Evolutionary conservation across 2,329 filamentous ascomycete genomes (phyloP).

Genomic region (Pezicula carpinea): DNA sequence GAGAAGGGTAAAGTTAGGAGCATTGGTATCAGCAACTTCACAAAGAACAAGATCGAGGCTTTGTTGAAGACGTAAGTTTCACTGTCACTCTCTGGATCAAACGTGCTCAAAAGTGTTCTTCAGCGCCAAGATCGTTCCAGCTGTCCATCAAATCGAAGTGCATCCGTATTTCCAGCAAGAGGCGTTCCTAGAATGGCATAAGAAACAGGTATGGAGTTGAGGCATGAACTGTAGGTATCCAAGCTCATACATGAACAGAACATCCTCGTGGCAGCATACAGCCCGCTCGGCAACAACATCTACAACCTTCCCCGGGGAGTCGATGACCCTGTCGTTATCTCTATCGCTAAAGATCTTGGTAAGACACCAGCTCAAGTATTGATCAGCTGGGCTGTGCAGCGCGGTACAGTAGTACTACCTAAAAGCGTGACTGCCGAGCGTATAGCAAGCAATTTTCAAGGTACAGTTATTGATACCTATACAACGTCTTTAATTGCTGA

Average conservation of each 20-base stretch:
- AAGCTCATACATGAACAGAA: slow-evolving; percentile 50
- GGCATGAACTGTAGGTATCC: slow-evolving; percentile 64
- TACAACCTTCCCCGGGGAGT: slow-evolving; percentile 39
- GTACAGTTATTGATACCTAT: slow-evolving; percentile 1
- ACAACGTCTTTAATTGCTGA: slow-evolving; percentile 14
- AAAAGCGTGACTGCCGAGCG: slow-evolving; percentile 47
- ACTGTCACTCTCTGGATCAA: slow-evolving; percentile 29
- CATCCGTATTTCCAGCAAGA: slow-evolving; percentile 60
- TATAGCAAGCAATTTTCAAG: slow-evolving; percentile 38
- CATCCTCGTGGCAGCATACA: slow-evolving; percentile 60
- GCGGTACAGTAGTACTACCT: slow-evolving; percentile 46
- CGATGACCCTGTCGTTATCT: slow-evolving; percentile 43
- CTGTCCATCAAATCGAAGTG: slow-evolving; percentile 54
- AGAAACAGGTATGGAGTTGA: slow-evolving; percentile 58
- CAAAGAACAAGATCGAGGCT: slow-evolving; percentile 33
- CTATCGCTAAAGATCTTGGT: slow-evolving; percentile 45
- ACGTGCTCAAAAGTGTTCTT: slow-evolving; percentile 51
- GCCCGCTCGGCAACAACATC: slow-evolving; percentile 54
- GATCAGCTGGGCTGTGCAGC: slow-evolving; percentile 47
- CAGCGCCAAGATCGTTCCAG: slow-evolving; percentile 42
- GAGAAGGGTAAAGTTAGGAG: slow-evolving; percentile 33
- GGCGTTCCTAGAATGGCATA: slow-evolving; percentile 55
- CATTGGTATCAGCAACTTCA: slow-evolving; percentile 48
- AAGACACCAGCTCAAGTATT: slow-evolving; percentile 47
- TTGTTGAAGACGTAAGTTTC: slow-evolving; percentile 29